Conservation (phyloP, 139 green algal genomes). For the Parachlorella kessleri region DNA sequence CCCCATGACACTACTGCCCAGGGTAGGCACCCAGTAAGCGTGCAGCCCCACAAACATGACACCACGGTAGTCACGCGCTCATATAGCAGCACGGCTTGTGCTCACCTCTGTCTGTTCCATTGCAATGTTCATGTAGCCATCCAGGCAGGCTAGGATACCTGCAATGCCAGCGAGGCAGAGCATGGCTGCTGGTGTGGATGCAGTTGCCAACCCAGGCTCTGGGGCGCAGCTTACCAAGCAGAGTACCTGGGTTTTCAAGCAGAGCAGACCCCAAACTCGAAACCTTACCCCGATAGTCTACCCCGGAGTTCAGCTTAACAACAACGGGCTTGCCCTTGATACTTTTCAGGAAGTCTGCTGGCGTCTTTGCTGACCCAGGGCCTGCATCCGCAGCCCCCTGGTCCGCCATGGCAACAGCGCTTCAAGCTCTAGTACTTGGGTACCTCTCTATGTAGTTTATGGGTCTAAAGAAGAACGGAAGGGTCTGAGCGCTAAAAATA, state of each 20-base stretch:
- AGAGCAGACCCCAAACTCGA: too few relatives aligned
- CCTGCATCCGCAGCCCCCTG: not conserved
- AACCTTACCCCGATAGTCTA: slow-evolving; percentile 94
- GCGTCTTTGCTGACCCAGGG: slow-evolving; percentile 54
- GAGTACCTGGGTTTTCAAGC: too few relatives aligned
- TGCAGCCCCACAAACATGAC: too few relatives aligned
- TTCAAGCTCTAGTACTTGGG: slow-evolving; percentile 6
- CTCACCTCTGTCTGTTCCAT: slow-evolving; percentile 99
- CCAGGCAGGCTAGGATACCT: slow-evolving; percentile 96
- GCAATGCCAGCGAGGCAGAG: slow-evolving; percentile 22
- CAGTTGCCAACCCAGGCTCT: too few relatives aligned
- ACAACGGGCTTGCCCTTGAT: slow-evolving; percentile 97
- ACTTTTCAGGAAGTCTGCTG: slow-evolving; percentile 88
- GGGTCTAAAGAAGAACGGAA: not conserved
- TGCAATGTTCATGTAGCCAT: slow-evolving; percentile 99
- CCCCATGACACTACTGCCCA: too few relatives aligned
- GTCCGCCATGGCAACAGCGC: slow-evolving; percentile 1
- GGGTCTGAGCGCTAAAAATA: not conserved
- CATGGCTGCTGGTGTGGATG: too few relatives aligned
- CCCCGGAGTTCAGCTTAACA: slow-evolving; percentile 97
- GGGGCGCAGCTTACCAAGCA: too few relatives aligned
- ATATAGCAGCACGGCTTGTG: not conserved
- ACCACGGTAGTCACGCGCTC: not conserved
- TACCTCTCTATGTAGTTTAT: slow-evolving; percentile 1
- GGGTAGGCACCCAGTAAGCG: too few relatives aligned